Evolutionary conservation across 2,329 filamentous ascomycete genomes (phyloP).

Genomic region (Fusarium albosuccineum): DNA sequence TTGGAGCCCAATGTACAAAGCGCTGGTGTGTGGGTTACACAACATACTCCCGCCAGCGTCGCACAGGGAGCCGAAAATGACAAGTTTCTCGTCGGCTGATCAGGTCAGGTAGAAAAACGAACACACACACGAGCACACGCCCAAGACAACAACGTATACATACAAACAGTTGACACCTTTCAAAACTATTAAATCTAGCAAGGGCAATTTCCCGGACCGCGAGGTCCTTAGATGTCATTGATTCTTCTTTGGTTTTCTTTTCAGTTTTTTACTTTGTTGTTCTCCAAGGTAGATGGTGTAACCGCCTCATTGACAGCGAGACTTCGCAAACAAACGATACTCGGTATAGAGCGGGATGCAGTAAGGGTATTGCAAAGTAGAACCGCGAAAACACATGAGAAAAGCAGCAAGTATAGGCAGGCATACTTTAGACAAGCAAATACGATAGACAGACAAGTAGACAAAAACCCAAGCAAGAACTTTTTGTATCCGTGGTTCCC

Average conservation of each 20-base stretch:
- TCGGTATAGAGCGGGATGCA: conserved; percentile 14
- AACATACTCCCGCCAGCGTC: conserved; percentile 16
- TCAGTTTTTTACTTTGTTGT: neutral
- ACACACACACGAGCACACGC: no score
- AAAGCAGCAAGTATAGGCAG: conserved; percentile 10
- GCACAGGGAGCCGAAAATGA: conserved; percentile 16
- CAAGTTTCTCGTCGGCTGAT: conserved; percentile 18
- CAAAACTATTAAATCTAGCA: neutral
- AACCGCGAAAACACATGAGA: conserved; percentile 21
- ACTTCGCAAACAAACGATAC: conserved; percentile 16
- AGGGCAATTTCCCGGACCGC: neutral
- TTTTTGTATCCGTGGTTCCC: conserved; percentile 47
- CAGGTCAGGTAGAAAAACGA: conserved; percentile 1
- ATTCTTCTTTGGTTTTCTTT: conserved; percentile 1
- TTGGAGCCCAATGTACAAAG: conserved; percentile 4
- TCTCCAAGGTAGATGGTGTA: conserved; percentile 2
- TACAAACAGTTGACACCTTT: neutral
- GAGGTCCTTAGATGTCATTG: conserved; percentile 6
- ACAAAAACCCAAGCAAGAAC: conserved; percentile 42
- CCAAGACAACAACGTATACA: neutral
- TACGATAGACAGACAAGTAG: conserved; percentile 25
- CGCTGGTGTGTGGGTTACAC: conserved; percentile 28
- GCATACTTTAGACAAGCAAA: conserved; percentile 17
- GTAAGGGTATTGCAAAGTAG: conserved; percentile 23
- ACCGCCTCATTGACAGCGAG: neutral